phyloP scores from a whole-genome alignment of 192 early-diverging fungal species.

The Backusella mclennaniae region DNA sequence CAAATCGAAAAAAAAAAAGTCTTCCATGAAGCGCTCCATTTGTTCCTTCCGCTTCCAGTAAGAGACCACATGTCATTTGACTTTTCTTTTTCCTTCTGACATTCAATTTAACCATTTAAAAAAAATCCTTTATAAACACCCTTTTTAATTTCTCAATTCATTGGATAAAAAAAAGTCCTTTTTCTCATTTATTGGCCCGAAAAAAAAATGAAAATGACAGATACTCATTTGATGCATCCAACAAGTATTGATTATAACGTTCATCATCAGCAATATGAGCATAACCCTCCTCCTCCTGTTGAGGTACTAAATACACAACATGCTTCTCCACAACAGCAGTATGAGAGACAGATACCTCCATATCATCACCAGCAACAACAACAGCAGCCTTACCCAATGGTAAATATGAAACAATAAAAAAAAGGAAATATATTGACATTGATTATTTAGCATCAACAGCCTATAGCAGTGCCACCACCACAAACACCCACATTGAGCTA shows the following conservation, averaged over 20 bases:
- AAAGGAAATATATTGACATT: background rate
- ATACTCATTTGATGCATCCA: slow-evolving; percentile 5
- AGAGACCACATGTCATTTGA: slow-evolving; percentile 2
- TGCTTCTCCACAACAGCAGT: background rate
- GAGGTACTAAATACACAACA: background rate
- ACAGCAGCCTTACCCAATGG: slow-evolving; percentile 14
- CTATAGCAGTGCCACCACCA: background rate
- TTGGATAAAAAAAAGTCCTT: background rate
- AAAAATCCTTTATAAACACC: background rate
- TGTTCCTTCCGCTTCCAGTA: background rate
- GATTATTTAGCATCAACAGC: background rate
- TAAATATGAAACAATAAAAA: background rate
- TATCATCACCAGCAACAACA: slow-evolving; percentile 32
- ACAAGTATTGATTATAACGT: background rate
- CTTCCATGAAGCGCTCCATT: background rate
- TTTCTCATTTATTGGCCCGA: background rate
- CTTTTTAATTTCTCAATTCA: background rate
- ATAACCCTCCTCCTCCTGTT: background rate
- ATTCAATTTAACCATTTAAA: background rate
- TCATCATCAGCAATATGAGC: background rate
- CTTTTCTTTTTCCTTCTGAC: background rate
- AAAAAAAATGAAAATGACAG: background rate
- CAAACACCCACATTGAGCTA: background rate
- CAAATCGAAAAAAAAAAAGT: background rate
- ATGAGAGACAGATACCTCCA: background rate